Conservation (phyloP, 352 stramenopile species). For the Pythium aphanidermatum region DNA sequence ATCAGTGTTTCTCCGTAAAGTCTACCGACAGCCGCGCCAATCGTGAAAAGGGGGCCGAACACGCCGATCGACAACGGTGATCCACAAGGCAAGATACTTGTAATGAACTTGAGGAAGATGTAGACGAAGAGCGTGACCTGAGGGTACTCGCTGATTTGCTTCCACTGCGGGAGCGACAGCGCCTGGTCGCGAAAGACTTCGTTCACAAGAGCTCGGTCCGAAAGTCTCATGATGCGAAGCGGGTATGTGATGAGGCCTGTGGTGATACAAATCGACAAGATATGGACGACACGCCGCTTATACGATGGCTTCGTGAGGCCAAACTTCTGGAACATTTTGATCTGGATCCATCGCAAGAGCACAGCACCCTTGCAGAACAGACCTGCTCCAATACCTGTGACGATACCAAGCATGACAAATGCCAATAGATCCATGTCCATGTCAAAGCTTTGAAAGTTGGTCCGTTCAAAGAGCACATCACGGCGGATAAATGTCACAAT, state of each 20-base stretch:
- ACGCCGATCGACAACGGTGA: slow-evolving; percentile 73
- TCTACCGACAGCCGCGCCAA: slow-evolving; percentile 65
- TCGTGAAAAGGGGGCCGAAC: slow-evolving; percentile 79
- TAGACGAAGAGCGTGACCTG: slow-evolving; percentile 63
- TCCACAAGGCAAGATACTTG: slow-evolving; percentile 61
- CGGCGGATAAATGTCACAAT: slow-evolving; percentile 69
- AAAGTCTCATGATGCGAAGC: slow-evolving; percentile 63
- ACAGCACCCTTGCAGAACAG: slow-evolving; percentile 58
- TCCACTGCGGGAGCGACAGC: slow-evolving; percentile 55
- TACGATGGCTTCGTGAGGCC: slow-evolving; percentile 43
- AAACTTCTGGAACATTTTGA: slow-evolving; percentile 45
- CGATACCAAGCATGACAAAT: slow-evolving; percentile 54
- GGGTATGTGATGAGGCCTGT: slow-evolving; percentile 64
- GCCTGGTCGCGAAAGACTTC: slow-evolving; percentile 67
- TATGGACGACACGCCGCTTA: slow-evolving; percentile 47
- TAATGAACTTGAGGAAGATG: slow-evolving; percentile 63
- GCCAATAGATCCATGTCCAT: slow-evolving; percentile 75
- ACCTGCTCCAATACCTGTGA: slow-evolving; percentile 59
- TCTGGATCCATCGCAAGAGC: slow-evolving; percentile 36
- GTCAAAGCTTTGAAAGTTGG: slow-evolving; percentile 68
- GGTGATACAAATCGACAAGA: slow-evolving; percentile 52
- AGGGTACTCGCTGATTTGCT: slow-evolving; percentile 48
- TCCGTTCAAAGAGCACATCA: slow-evolving; percentile 72
- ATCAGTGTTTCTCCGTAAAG: slow-evolving; percentile 76
- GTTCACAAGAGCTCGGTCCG: slow-evolving; percentile 66